Evolutionary conservation across 805 yeast species (phyloP).

Genomic region (Cyberlindnera amylophila): DNA sequence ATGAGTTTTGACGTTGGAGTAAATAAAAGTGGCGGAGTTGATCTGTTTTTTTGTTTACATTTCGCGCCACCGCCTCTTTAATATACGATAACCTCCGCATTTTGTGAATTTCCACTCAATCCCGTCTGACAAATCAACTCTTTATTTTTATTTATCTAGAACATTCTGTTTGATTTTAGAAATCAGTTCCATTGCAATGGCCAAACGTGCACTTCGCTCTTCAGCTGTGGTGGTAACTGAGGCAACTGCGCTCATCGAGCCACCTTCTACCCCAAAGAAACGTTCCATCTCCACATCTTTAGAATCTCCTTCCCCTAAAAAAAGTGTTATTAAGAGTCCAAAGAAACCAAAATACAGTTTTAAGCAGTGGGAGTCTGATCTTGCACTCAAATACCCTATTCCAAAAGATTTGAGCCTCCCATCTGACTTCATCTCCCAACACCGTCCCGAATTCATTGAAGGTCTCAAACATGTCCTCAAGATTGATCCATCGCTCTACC

Average conservation of each 20-base stretch:
- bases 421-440: constrained; percentile 23
- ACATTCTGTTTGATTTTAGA: too few species aligned
- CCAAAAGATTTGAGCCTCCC: constrained; percentile 22
- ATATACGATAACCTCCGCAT: constrained; percentile 1
- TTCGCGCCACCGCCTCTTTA: neutral
- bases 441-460: constrained; percentile 31
- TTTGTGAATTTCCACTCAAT: too few species aligned
- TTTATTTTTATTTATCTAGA: too few species aligned
- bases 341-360: constrained; percentile 12
- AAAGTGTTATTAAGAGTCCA: constrained; percentile 4
- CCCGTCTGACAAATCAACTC: too few species aligned
- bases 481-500: constrained; percentile 36
- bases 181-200: too few species aligned
- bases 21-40: too few species aligned
- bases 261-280: constrained; percentile 10
- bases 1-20: too few species aligned
- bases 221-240: neutral
- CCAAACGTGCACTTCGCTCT: constrained; percentile 8
- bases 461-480: constrained; percentile 33
- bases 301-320: neutral
- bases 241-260: neutral
- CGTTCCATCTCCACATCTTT: neutral
- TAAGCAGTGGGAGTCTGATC: constrained; percentile 12
- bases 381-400: constrained; percentile 11
- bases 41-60: neutral